Percentiles rank a stretch among this genome's conserved stretches.
These are phyloP conservation scores for Linum lewisii DNA, from an alignment of 345 rosid species.

Conservation along the genomic window DNA sequence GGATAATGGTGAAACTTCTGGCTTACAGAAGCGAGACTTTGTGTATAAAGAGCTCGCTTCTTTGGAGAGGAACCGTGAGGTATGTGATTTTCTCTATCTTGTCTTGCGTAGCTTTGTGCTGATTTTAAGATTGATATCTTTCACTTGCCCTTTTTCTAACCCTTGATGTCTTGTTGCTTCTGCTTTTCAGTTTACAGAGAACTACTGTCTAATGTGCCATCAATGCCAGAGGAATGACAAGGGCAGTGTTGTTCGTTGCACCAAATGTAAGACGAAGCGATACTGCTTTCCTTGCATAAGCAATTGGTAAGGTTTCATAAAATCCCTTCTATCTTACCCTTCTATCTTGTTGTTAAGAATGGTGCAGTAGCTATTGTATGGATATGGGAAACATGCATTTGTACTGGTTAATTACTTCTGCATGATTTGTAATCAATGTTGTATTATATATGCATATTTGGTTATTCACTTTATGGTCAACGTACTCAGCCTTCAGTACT, in stretches of 20 bases:
- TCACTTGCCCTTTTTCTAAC: too few relatives aligned
- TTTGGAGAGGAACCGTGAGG: not conserved
- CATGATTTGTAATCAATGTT: not conserved
- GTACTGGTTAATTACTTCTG: not conserved
- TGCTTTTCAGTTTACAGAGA: not conserved
- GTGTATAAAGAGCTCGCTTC: not conserved
- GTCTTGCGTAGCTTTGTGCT: not conserved
- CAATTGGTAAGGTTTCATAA: constrained; percentile 26
- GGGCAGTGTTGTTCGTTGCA: constrained; percentile 39
- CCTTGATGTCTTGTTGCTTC: not conserved
- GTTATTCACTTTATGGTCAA: not conserved
- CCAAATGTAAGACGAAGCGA: constrained; percentile 34
- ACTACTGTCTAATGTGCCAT: constrained; percentile 29
- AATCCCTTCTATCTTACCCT: not conserved
- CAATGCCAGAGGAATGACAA: constrained; percentile 56
- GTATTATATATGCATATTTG: too few relatives aligned
- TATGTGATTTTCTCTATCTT: not conserved
- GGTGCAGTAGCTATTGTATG: not conserved
- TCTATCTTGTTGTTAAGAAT: not conserved
- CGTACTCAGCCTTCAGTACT: not conserved
- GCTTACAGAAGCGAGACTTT: not conserved
- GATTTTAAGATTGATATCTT: not conserved
- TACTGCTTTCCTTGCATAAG: constrained; percentile 37
- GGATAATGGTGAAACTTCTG: not conserved
- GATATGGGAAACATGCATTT: not conserved